Evolutionary conservation across 306 rosid genomes (phyloP).

Genomic region (Delonix regia): DNA sequence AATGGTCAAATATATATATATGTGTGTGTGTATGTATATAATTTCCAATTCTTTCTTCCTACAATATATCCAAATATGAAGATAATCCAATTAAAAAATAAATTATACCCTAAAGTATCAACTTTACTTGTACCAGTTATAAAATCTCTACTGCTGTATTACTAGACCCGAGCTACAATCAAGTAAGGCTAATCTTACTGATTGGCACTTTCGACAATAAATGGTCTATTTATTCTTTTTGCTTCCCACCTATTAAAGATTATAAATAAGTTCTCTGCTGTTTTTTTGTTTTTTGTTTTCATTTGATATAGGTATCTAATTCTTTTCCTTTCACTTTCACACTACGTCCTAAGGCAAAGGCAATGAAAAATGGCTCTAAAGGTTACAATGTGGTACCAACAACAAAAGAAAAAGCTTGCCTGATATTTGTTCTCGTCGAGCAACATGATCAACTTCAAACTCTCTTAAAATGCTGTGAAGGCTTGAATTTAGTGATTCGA

Average conservation of each 20-base stretch:
- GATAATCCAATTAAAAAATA: too few relatives aligned
- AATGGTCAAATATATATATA: too few relatives aligned
- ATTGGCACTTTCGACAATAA: conserved; percentile 2
- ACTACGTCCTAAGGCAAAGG: conserved; percentile 79
- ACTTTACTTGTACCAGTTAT: too few relatives aligned
- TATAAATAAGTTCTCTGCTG: conserved; percentile 3
- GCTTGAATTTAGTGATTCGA: conserved; percentile 69
- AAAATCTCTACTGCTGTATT: conserved; percentile 93
- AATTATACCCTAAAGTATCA: too few relatives aligned
- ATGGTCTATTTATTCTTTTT: neutral
- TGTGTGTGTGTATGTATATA: too few relatives aligned
- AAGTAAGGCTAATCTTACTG: conserved; percentile 65
- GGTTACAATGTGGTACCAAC: conserved; percentile 80
- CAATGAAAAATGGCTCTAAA: conserved; percentile 52
- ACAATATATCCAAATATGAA: too few relatives aligned
- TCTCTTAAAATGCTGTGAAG: too few relatives aligned
- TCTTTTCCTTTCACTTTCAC: conserved; percentile 86
- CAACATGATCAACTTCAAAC: too few relatives aligned
- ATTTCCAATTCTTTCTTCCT: too few relatives aligned
- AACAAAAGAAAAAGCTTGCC: conserved; percentile 91
- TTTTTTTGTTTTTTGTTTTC: too few relatives aligned
- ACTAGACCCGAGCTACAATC: conserved; percentile 89
- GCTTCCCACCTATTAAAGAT: neutral
- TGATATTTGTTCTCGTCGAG: too few relatives aligned
- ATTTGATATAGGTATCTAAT: conserved; percentile 66